Base-by-base conservation (phyloP, 2,329 filamentous ascomycete species). In the Arthrinium puccinioides region DNA sequence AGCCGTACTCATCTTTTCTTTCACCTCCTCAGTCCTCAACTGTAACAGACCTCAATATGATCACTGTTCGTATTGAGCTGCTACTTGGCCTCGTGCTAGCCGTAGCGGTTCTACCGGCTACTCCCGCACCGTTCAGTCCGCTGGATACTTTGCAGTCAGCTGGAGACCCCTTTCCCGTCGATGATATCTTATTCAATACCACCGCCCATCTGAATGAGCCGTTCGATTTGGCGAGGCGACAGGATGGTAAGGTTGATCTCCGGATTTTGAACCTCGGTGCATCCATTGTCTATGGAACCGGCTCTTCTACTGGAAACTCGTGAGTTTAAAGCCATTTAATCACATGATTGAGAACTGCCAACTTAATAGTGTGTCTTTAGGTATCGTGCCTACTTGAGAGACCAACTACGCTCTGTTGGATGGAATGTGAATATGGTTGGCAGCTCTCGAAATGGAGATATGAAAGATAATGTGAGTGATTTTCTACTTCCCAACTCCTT, bases 221-320 rank as follows among this genome's bases (percentile, higher is more conserved):
- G 5, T 20, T 10, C 13, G 9, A n/a, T 7, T 2, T 33, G 9
- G n/a, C 4, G 1, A 23, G 20, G n/a, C 31, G 31, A 16, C 31
- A 33, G 13, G 31, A 21, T 8, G 9, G n/a, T 9, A 16, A 20
- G 9, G 9, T n/a, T 9, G 15, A 14, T 25, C 36, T 41, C 11
- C 30, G 36, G 6, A 42, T 42, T 18, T 23, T 42, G 26, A n/a
- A 31, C 20, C 32, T 42, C 3, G 36, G 40, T 16, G 40, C 40
- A n/a, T 42, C 40, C 5, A 39, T 39, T n/a, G 32, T 39, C 5
- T 42, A 30, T 27, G 40, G 40, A 4, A 19, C 19, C 14, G 37
- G 26, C 5, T 42, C 40, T 5, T 40, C 55, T 52, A 23, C 60
- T 84, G 2, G 72, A 72, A 5, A 74, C n/a, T n/a, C n/a, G n/a